These are phyloP conservation scores for Oehlia diaphana DNA, from an alignment of 192 early-diverging fungal species.

Conservation along the genomic window DNA sequence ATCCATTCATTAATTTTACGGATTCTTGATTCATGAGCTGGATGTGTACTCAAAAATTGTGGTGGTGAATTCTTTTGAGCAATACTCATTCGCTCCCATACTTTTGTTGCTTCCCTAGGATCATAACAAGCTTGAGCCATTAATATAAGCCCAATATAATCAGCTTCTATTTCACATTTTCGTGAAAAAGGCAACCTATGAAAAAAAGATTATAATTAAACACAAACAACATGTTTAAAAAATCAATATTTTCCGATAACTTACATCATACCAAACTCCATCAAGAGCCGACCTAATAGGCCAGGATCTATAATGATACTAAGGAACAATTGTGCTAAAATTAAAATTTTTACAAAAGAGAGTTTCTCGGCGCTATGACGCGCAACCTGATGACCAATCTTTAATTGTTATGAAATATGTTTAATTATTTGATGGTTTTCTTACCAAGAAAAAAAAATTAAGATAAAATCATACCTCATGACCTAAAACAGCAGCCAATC, in stretches of 20 bases:
- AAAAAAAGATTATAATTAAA: background rate
- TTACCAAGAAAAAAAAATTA: background rate
- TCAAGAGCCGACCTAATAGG: constrained; percentile 59
- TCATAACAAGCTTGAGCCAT: constrained; percentile 95
- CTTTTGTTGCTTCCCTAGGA: constrained; percentile 69
- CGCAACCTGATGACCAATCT: constrained; percentile 87
- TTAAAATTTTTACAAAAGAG: constrained; percentile 64
- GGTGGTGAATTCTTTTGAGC: constrained; percentile 40
- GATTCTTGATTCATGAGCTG: constrained; percentile 69
- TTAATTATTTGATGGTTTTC: too few species aligned
- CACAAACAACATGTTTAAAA: background rate
- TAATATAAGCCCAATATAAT: constrained; percentile 82
- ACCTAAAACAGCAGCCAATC: constrained; percentile 89
- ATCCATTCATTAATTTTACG: constrained; percentile 62
- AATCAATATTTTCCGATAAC: background rate
- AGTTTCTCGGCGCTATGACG: constrained; percentile 91
- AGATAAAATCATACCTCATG: constrained; percentile 62
- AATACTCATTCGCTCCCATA: constrained; percentile 83
- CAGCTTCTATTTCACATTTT: constrained; percentile 90
- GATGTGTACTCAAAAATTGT: constrained; percentile 87
- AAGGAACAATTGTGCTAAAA: constrained; percentile 59
- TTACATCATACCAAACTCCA: constrained; percentile 69
- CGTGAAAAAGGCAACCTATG: constrained; percentile 76
- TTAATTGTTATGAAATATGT: too few species aligned
- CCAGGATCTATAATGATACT: constrained; percentile 70